Evolutionary conservation across 768 basidiomycete species (phyloP), one percentile per base, ranked within the genome.

Genomic region (Amyloporia xantha): DNA sequence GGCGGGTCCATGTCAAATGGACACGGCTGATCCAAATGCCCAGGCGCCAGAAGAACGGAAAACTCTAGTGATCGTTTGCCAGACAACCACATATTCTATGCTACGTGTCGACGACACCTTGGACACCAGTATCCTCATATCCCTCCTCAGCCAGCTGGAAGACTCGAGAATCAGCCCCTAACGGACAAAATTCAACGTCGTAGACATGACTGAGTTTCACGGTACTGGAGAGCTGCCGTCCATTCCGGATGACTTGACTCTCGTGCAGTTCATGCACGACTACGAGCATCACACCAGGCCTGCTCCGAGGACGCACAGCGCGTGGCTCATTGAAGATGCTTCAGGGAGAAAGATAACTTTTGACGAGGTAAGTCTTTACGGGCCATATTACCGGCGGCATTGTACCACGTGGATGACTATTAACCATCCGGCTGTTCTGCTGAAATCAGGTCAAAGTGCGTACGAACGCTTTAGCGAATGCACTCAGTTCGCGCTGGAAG

Each of bases 211-310:
- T 15, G 59, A 64, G 39, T 52, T 64, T 15, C 46, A 47, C 38
- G 55, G 60, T 1, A 54, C 55, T 35, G 48, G 46, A 13, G 56
- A 49, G 6, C 61, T 72, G 12, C 71, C 53, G 35, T 30, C 66
- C 47, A 59, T 78, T 47, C 78, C 78, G 5, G 76, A 78, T 56
- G 62, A 77, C 58, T 59, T 79, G 41, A 75, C 77, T 10, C 59
- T 79, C 39, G 71, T 75, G 2, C 78, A 81, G 58, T 79, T 79
- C 57, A 63, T 77, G 28, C 73, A 79, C 41, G 76, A 77, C 54
- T 58, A 53, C 40, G 54, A 61, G 5, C 75, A 79, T 54, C 62
- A 71, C 25, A 58, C 56, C 26, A 64, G 75, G 36, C 76, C 78
- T 1, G 51, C 53, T 20, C 66, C 68, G 49, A 59, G 46, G 19